Base-by-base conservation (phyloP, 2,329 filamentous ascomycete genomes). In the Trichoderma aggressivum region DNA sequence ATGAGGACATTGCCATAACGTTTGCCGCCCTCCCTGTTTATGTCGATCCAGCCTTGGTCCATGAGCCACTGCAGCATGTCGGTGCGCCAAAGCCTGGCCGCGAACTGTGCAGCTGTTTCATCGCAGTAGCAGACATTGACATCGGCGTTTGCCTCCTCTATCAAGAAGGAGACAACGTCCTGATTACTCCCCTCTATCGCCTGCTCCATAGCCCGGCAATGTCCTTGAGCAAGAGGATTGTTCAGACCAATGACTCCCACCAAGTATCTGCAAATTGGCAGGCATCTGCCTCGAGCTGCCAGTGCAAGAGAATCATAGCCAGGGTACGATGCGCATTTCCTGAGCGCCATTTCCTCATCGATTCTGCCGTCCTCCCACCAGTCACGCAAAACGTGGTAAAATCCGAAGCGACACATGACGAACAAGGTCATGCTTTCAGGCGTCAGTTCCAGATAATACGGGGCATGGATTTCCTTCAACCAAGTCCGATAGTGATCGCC, bases 361-460 rank as follows among this genome's bases (percentile, higher is more conserved):
- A 43, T n/a, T n/a, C n/a, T 43, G 0, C 18, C 16, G 16, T 2
- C 36, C 12, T 67, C 30, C 70, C 70, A 71, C 70, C 70, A 71
- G 30, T 67, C 62, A 24, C 28, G 62, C 14, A 71, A 34, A 16
- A 32, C n/a, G 30, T 71, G 8, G 26, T 71, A 71, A 55, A 71
- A 43, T 0, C 70, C 62, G 0, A 1, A 43, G 39, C 39, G 39
- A 16, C 39, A 43, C 39, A 43, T 43, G 39, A 43, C 39, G 18
- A 43, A 3, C 0, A 43, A 43, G 3, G 16, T 5, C 16, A 43
- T 43, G 4, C 2, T 10, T 43, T 10, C 39, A 1, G 36, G 36
- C 36, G 0, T 43, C 36, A 39, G 16, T 39, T 3, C n/a, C n/a
- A n/a, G n/a, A n/a, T n/a, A n/a, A n/a, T 5, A 21, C 21, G n/a